Conservation (phyloP, 163 green algal genomes). For the Chlorella variabilis region DNA sequence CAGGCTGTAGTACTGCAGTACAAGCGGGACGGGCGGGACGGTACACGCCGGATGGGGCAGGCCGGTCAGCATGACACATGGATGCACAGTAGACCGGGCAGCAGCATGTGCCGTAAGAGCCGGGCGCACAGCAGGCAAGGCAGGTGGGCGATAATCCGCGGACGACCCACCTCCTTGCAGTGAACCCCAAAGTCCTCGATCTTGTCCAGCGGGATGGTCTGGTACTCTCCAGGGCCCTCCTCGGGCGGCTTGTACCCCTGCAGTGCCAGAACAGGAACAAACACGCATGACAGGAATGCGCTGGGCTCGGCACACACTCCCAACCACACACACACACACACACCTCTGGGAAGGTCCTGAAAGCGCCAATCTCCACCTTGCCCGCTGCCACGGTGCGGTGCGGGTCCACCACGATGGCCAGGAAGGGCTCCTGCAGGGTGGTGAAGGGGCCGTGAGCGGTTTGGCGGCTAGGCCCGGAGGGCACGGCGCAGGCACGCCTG, state of each 20-base stretch:
- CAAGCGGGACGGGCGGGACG: not conserved
- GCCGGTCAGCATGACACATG: not conserved
- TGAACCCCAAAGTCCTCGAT: conserved; percentile 99
- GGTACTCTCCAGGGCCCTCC: conserved; percentile 87
- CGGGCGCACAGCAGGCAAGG: not conserved
- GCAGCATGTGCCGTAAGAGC: no score
- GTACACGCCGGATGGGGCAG: not conserved
- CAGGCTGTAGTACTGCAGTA: conserved; percentile 85
- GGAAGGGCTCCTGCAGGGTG: conserved; percentile 80
- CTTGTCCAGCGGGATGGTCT: conserved; percentile 97
- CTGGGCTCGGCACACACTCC: not conserved
- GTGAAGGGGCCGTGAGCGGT: not conserved
- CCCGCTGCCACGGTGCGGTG: conserved; percentile 93
- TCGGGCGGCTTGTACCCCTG: conserved; percentile 90
- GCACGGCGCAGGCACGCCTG: no score
- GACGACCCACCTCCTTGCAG: conserved; percentile 64
- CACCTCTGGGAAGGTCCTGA: conserved; percentile 78
- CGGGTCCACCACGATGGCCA: conserved; percentile 97
- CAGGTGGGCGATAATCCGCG: not conserved
- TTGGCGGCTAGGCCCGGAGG: no score
- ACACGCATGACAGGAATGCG: no score
- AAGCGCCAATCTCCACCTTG: conserved; percentile 98
- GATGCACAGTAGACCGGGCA: no score
- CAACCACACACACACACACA: not conserved
- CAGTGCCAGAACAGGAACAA: not conserved